phyloP scores from a whole-genome alignment of 805 yeast species.

The Wickerhamomyces sydowiorum region DNA sequence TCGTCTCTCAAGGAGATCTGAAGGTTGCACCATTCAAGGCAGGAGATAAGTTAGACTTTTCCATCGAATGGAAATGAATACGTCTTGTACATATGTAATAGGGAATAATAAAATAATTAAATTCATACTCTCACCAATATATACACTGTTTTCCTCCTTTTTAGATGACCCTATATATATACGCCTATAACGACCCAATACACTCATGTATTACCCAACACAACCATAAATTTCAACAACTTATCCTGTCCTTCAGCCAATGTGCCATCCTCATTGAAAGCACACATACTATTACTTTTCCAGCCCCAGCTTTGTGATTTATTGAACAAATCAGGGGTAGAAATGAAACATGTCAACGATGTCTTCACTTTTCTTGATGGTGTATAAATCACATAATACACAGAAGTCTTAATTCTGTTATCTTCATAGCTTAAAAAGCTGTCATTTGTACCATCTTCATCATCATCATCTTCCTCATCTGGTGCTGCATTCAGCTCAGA shows the following conservation, averaged over 20 bases:
- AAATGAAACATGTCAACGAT: conserved; percentile 45
- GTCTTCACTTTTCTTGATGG: conserved; percentile 43
- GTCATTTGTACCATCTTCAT: conserved; percentile 6
- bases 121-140: no score
- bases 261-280: conserved; percentile 43
- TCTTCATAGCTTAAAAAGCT: conserved; percentile 40
- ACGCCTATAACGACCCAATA: background rate
- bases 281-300: conserved; percentile 50
- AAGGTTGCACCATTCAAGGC: conserved; percentile 83
- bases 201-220: conserved; percentile 37
- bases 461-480: conserved; percentile 16
- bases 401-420: conserved; percentile 37
- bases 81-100: no score
- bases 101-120: no score
- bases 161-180: background rate
- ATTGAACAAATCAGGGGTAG: conserved; percentile 48
- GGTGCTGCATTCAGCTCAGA: background rate
- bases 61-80: conserved; percentile 57
- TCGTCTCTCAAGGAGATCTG: conserved; percentile 37
- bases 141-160: background rate
- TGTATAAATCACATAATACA: conserved; percentile 49
- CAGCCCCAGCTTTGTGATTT: conserved; percentile 59
- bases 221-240: conserved; percentile 42
- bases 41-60: conserved; percentile 69
- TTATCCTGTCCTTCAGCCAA: conserved; percentile 38